Evolutionary conservation across 1,284 basidiomycete species (phyloP).

Genomic region (Fomitopsis palustris): DNA sequence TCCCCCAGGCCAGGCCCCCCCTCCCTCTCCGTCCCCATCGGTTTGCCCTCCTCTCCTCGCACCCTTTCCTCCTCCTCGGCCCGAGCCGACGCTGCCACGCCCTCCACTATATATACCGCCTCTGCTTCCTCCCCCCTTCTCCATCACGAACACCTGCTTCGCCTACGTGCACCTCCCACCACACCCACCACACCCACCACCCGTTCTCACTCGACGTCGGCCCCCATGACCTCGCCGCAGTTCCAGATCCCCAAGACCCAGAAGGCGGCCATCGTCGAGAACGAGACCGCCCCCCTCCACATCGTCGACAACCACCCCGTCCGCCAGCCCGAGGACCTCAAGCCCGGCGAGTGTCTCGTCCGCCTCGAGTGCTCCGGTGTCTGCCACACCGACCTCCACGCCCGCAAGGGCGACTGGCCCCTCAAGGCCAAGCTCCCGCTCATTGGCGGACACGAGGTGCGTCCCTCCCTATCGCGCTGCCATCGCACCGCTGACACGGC

Average conservation of each 20-base stretch:
- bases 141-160: neutral
- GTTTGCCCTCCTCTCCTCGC: neutral
- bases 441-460: slow-evolving; percentile 77
- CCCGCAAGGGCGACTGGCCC: slow-evolving; percentile 72
- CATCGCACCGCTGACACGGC: neutral
- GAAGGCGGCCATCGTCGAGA: slow-evolving; percentile 57
- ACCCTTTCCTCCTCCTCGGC: neutral
- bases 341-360: slow-evolving; percentile 79
- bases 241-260: slow-evolving; percentile 57
- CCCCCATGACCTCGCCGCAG: slow-evolving; percentile 16
- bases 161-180: neutral
- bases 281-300: slow-evolving; percentile 39
- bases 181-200: neutral
- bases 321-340: slow-evolving; percentile 60
- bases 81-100: neutral
- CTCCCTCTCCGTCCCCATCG: neutral
- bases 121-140: neutral
- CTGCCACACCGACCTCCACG: slow-evolving; percentile 82
- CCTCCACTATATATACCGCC: neutral
- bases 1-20: neutral
- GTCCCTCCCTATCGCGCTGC: neutral
- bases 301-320: slow-evolving; percentile 55
- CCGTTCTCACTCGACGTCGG: neutral
- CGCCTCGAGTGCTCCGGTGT: slow-evolving; percentile 73
- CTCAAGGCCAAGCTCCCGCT: slow-evolving; percentile 64